These are phyloP conservation scores for Wakefieldia striispora DNA, from an alignment of 768 basidiomycete genomes.

Conservation along the genomic window DNA sequence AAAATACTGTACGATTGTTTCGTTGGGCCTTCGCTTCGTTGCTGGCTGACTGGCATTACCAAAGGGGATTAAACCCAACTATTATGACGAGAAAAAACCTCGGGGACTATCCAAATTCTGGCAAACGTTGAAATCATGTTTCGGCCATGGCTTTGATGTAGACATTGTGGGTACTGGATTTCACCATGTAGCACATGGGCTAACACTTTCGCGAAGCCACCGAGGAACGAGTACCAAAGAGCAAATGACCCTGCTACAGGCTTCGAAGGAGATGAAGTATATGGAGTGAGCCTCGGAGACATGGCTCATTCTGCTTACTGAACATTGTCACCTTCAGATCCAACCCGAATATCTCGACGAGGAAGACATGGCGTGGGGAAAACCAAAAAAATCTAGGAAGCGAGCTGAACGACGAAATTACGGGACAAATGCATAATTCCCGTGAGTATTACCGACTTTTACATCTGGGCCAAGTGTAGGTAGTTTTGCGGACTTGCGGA, in stretches of 20 bases:
- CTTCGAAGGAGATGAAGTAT: slow-evolving; percentile 17
- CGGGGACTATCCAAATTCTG: slow-evolving; percentile 4
- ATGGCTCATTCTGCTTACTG: background rate
- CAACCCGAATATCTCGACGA: slow-evolving; percentile 27
- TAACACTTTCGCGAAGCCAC: slow-evolving; percentile 7
- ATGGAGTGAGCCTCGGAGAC: slow-evolving; percentile 14
- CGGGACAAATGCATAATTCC: background rate
- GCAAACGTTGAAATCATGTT: slow-evolving; percentile 21
- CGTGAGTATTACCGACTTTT: background rate
- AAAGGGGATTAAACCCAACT: slow-evolving; percentile 5
- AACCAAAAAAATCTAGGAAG: slow-evolving; percentile 9
- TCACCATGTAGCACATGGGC: background rate
- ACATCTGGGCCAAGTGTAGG: background rate
- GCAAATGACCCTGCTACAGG: slow-evolving; percentile 10
- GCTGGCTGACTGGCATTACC: background rate
- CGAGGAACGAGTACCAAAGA: slow-evolving; percentile 15
- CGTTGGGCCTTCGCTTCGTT: background rate
- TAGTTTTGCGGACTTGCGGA: background rate
- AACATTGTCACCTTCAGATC: slow-evolving; percentile 4
- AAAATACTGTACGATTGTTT: slow-evolving; percentile 1
- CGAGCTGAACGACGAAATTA: background rate
- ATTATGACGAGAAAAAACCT: slow-evolving; percentile 9
- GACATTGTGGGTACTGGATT: slow-evolving; percentile 12
- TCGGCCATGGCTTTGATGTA: slow-evolving; percentile 14
- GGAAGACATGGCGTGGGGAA: slow-evolving; percentile 29